Percentiles rank a stretch among this genome's conserved stretches.
phyloP scores from a whole-genome alignment of 1,284 basidiomycete species.

The Athelia psychrophila region DNA sequence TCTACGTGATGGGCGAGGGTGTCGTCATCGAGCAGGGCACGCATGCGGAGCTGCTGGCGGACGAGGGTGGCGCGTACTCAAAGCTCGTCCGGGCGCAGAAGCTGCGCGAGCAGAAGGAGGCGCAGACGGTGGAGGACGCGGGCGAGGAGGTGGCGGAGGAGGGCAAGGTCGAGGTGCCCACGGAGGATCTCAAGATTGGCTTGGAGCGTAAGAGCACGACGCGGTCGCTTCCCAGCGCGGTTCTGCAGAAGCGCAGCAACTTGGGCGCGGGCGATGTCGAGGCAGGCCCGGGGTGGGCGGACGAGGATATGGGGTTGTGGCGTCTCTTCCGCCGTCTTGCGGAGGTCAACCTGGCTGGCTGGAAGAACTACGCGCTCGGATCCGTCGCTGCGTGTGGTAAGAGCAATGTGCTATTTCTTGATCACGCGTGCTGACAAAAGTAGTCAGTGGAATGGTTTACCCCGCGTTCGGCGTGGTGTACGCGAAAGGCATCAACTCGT shows the following conservation, averaged over 20 bases:
- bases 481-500: constrained; percentile 62
- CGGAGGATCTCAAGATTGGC: constrained; percentile 63
- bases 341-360: constrained; percentile 56
- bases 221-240: constrained; percentile 67
- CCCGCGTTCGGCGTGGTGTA: constrained; percentile 87
- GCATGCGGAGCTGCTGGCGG: constrained; percentile 72
- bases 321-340: constrained; percentile 78
- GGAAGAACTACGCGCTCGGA: constrained; percentile 58
- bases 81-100: constrained; percentile 80
- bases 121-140: constrained; percentile 36
- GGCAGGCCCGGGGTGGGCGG: constrained; percentile 34
- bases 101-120: constrained; percentile 48
- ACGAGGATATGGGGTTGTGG: constrained; percentile 38
- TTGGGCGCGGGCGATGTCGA: constrained; percentile 40
- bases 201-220: constrained; percentile 66
- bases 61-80: constrained; percentile 69
- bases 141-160: constrained; percentile 32
- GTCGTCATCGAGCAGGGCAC: constrained; percentile 83
- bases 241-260: constrained; percentile 46
- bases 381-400: constrained; percentile 48
- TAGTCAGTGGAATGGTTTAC: constrained; percentile 76
- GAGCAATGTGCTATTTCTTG: constrained; percentile 25
- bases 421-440: constrained; percentile 15
- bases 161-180: constrained; percentile 27
- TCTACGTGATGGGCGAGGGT: constrained; percentile 88